Evolutionary conservation across 306 rosid genomes (phyloP).

Genomic region (Hippophae gyantsensis): DNA sequence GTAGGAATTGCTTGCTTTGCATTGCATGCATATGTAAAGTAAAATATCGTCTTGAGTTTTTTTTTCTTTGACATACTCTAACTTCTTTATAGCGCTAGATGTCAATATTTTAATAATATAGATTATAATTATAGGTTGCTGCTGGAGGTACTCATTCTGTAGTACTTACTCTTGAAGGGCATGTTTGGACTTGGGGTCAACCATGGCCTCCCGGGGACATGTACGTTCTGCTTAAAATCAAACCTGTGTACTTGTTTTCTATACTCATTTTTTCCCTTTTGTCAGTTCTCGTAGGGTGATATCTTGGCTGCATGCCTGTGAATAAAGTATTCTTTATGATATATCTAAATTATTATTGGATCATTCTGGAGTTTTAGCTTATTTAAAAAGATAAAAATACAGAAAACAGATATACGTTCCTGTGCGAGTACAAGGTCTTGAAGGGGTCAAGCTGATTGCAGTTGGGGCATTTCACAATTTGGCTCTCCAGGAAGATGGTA

Average conservation of each 20-base stretch:
- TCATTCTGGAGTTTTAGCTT: neutral
- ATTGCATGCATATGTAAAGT: neutral
- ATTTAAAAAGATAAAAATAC: slow-evolving; percentile 3
- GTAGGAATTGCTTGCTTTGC: neutral
- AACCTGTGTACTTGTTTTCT: slow-evolving; percentile 5
- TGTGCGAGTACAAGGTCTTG: slow-evolving; percentile 96
- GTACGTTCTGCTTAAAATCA: slow-evolving; percentile 32
- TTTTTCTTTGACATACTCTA: neutral
- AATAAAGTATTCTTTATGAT: slow-evolving; percentile 6
- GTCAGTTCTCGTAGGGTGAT: too few relatives aligned
- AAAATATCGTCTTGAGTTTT: neutral
- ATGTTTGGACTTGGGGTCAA: slow-evolving; percentile 99
- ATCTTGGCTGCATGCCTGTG: neutral
- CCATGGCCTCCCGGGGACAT: slow-evolving; percentile 99
- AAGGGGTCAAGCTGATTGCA: slow-evolving; percentile 75
- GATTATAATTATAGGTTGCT: slow-evolving; percentile 50
- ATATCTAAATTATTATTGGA: neutral
- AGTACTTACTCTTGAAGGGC: slow-evolving; percentile 90
- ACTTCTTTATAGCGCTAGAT: too few relatives aligned
- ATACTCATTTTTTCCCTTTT: neutral
- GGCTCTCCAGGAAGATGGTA: slow-evolving; percentile 93
- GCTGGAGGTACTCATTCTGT: slow-evolving; percentile 99
- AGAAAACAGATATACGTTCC: slow-evolving; percentile 93
- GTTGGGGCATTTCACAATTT: slow-evolving; percentile 98
- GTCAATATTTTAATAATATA: too few relatives aligned